Base-by-base conservation (phyloP, 108 stramenopile species). In the Skeletonema marinoi region DNA sequence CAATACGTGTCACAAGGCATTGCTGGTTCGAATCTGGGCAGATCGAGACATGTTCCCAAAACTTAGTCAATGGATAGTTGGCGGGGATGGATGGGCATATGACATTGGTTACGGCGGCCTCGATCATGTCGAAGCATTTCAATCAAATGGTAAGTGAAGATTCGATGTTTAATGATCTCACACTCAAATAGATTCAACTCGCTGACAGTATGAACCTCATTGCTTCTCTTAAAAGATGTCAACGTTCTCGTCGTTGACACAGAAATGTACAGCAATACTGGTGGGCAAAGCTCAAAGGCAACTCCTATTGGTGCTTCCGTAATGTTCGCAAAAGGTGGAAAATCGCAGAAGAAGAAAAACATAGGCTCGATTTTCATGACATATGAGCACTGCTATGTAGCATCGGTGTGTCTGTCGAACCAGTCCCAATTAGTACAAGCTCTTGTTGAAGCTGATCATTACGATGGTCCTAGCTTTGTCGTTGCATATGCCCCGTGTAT, bases 31-130 rank as follows among this genome's bases (percentile, higher is more conserved):
- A 32, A 87, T 89, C 60, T 89, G 84, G 84, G 78, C 81, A 8
- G 88, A 89, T 36, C 77, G 88, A n/a, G 88, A 89, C 65, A 83
- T 89, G 84, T 89, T 89, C 59, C 86, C 84, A 6, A 89, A 89
- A 65, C 65, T 87, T 4, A 81, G 83, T 13, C 88, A 89, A 51
- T 89, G 88, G 88, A 89, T 89, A 35, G 84, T 85, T 31, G 88
- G 88, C 2, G 88, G 88, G 3, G 88, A 88, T 69, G 88, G 88
- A n/a, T 88, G 88, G 88, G 88, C 88, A 5, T 89, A 89, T 68
- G 88, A 89, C 36, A 89, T 89, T 48, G 88, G 88, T 25, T 89
- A 78, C 71, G 86, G 86, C 38, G 86, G 86, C 25, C 71, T 89
- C 6, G 88, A 89, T 65, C 88, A 89, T 36, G 74, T 87, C 29